Evolutionary conservation across 2,329 filamentous ascomycete species (phyloP).

Genomic region (Colletotrichum zoysiae): DNA sequence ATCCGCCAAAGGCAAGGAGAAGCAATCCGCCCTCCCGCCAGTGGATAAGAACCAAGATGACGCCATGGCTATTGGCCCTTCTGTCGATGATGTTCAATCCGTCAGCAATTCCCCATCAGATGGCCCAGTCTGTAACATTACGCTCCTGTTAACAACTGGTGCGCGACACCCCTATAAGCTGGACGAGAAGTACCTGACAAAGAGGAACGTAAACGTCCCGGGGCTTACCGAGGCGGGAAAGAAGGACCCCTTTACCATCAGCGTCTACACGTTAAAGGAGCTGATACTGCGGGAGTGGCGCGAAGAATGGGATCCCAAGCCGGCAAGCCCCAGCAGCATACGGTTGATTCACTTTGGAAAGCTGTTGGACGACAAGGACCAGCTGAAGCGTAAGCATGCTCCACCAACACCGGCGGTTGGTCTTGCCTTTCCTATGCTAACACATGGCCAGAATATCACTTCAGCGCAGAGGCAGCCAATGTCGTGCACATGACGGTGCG

Average conservation of each 20-base stretch:
- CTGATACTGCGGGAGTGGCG: constrained; percentile 94
- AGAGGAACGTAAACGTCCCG: constrained; percentile 82
- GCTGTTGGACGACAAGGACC: constrained; percentile 88
- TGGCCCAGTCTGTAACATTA: constrained; percentile 75
- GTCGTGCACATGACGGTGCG: constrained; percentile 96
- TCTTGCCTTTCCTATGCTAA: constrained; percentile 23
- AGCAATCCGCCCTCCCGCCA: constrained; percentile 46
- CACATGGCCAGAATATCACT: constrained; percentile 75
- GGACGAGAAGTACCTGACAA: constrained; percentile 85
- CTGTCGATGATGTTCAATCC: constrained; percentile 57
- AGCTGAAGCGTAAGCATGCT: constrained; percentile 77
- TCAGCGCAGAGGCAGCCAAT: constrained; percentile 80
- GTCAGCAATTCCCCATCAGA: constrained; percentile 50
- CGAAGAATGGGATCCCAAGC: constrained; percentile 89
- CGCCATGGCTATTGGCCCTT: constrained; percentile 58
- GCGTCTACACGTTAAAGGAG: constrained; percentile 93
- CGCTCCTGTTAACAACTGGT: constrained; percentile 83
- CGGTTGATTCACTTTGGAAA: constrained; percentile 93
- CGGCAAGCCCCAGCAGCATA: constrained; percentile 89
- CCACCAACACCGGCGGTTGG: constrained; percentile 1
- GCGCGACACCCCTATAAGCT: constrained; percentile 91
- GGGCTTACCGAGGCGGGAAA: constrained; percentile 69
- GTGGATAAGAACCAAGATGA: constrained; percentile 51
- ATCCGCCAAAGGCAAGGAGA: constrained; percentile 52
- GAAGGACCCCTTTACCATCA: constrained; percentile 88